Evolutionary conservation across 768 basidiomycete genomes (phyloP), one percentile per base, ranked within the genome.

Genomic region (Podaxis sp.): DNA sequence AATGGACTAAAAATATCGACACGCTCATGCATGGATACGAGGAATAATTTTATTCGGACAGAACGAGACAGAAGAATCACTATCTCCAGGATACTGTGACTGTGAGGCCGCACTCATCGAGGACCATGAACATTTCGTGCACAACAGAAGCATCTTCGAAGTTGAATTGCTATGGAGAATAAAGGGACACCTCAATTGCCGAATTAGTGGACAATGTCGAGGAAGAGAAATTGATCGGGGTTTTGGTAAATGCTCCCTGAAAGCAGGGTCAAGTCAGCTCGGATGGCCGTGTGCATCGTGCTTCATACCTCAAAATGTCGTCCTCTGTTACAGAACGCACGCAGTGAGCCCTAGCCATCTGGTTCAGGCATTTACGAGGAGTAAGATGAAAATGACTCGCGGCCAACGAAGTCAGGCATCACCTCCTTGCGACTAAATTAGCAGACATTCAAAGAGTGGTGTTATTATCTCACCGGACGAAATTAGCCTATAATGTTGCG

Each of bases 151-250:
- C 52, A 36, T n/a, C 32, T 37, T 53, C 35, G 28, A 46, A 32
- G 18, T 57, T 21, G n/a, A 35, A 27, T 18, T 46, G 32, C 46
- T 14, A 48, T 27, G 46, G 46, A 37, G 36, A 36, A 36, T 50
- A 27, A 18, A 38, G 11, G 35, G 18, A 32, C 3, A 32, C n/a
- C 6, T 5, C 55, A 23, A 37, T 35, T 57, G 27, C 57, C 57
- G 36, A n/a, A 54, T 21, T 5, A 10, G 52, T 38, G 18, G 10
- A 38, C 42, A 44, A 21, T 21, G 36, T 23, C 35, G 55, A 32
- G 25, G 55, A 57, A 37, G 35, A 36, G 9, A 35, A 57, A 57
- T 23, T 57, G 57, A 57, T 57, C 57, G 57, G 57, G 47, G 32
- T 57, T 48, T 48, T 48, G 35, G 48, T 57, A 16, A 38, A 38